Evolutionary conservation across 1,284 basidiomycete species (phyloP).

Genomic region (Ustilago curta): DNA sequence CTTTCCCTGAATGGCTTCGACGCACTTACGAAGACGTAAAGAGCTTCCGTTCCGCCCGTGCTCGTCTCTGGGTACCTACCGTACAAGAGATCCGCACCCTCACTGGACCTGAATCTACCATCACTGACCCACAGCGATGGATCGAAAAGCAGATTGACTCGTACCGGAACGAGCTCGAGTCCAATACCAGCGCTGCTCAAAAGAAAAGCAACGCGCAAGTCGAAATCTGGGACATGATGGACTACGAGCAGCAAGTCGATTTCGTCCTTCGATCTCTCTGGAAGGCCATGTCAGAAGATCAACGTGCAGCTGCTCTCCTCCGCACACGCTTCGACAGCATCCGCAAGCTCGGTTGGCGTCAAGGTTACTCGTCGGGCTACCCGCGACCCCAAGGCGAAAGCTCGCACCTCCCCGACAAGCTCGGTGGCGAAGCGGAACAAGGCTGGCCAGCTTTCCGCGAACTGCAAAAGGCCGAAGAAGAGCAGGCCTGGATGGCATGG

Average conservation of each 20-base stretch:
- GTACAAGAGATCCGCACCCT: slow-evolving; percentile 16
- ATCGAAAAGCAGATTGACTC: slow-evolving; percentile 23
- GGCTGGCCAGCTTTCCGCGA: slow-evolving; percentile 36
- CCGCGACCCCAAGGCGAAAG: slow-evolving; percentile 38
- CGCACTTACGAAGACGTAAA: slow-evolving; percentile 29
- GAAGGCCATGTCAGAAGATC: slow-evolving; percentile 28
- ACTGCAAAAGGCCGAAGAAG: slow-evolving; percentile 47
- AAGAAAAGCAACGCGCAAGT: slow-evolving; percentile 1
- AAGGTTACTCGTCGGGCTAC: slow-evolving; percentile 65
- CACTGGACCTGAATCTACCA: slow-evolving; percentile 6
- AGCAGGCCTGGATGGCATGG: slow-evolving; percentile 62
- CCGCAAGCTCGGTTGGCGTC: slow-evolving; percentile 64
- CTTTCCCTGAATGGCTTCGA: slow-evolving; percentile 29
- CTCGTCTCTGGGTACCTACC: slow-evolving; percentile 47
- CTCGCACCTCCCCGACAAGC: slow-evolving; percentile 26
- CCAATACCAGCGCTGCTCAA: slow-evolving; percentile 6
- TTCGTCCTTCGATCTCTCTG: slow-evolving; percentile 47
- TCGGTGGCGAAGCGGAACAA: slow-evolving; percentile 22
- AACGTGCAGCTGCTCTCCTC: slow-evolving; percentile 37
- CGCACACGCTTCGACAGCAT: slow-evolving; percentile 51
- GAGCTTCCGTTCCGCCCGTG: slow-evolving; percentile 46
- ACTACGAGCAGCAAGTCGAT: slow-evolving; percentile 50
- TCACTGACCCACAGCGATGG: slow-evolving; percentile 29
- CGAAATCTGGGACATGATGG: slow-evolving; percentile 39
- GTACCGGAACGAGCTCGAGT: slow-evolving; percentile 13